Conservation (phyloP, 306 rosid species). For the Malus domestica region ASM211411v1 NC_041802.1:25769001-25769500, state of each 20-base stretch:
- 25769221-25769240: conserved; percentile 61
- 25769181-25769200: conserved; percentile 69
- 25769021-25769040: conserved; percentile 9
- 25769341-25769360: conserved; percentile 12
- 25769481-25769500: too few relatives aligned
- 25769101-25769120: too few relatives aligned
- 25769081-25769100: not conserved
- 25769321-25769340: conserved; percentile 8
- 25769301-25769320: not conserved
- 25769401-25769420: not conserved
- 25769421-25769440: not conserved
- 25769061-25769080: not conserved
- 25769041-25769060: not conserved
- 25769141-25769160: not conserved
- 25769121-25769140: not conserved
- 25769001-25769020: not conserved
- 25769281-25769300: not conserved
- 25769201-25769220: conserved; percentile 60
- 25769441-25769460: not conserved
- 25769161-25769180: conserved; percentile 49
- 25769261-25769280: conserved; percentile 45
- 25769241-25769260: conserved; percentile 59
- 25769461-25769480: too few relatives aligned
- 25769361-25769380: conserved; percentile 49
- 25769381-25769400: conserved; percentile 9